Percentiles rank a stretch among this genome's conserved stretches.
phyloP scores from a whole-genome alignment of 208 protist species.

The Tritrichomonas musculus region DNA sequence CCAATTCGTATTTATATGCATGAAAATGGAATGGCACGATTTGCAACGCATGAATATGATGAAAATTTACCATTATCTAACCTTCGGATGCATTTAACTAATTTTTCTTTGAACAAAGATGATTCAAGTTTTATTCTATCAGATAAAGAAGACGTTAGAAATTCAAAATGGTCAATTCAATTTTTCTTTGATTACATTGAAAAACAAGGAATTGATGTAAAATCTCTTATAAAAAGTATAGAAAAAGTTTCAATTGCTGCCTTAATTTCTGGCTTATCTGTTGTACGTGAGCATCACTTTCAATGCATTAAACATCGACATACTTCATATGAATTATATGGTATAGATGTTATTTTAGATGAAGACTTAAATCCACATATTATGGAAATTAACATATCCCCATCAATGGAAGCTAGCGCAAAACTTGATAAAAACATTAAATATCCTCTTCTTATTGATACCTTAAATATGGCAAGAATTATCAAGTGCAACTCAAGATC shows the following conservation, averaged over 20 bases:
- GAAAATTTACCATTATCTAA: neutral
- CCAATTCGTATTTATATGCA: conserved; percentile 49
- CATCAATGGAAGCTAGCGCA: conserved; percentile 31
- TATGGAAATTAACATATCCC: conserved; percentile 79
- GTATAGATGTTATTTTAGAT: conserved; percentile 86
- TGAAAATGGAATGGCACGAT: conserved; percentile 37
- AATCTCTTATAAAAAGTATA: conserved; percentile 13
- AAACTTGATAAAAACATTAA: neutral
- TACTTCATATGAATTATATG: conserved; percentile 81
- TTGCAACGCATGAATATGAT: conserved; percentile 23
- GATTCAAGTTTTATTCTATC: conserved; percentile 35
- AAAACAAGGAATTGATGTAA: conserved; percentile 5
- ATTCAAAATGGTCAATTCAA: conserved; percentile 48
- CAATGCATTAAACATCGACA: neutral
- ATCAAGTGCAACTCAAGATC: neutral
- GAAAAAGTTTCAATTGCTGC: neutral
- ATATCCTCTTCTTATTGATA: neutral
- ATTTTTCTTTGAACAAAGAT: conserved; percentile 56
- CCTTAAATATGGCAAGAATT: neutral
- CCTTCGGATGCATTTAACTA: conserved; percentile 48
- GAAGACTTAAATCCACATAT: conserved; percentile 76
- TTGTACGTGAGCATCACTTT: conserved; percentile 40
- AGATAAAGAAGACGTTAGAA: conserved; percentile 22
- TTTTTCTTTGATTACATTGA: neutral
- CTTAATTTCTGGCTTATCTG: conserved; percentile 30